Base-by-base conservation (phyloP, 2,329 filamentous ascomycete genomes). In the Diaporthe aspalathi region DNA sequence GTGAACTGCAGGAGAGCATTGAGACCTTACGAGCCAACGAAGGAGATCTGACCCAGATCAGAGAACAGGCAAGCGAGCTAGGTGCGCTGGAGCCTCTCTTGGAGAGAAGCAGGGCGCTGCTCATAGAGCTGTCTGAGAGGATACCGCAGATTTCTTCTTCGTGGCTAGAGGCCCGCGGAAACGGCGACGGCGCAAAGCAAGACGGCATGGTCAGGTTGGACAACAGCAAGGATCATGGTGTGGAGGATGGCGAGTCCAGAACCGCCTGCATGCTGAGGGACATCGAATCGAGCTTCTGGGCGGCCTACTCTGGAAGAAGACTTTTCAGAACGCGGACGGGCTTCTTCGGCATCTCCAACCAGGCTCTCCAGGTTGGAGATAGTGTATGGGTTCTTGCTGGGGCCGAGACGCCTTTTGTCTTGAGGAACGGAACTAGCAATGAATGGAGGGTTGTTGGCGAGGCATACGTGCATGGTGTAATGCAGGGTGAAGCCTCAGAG, bases 251-350 rank as follows among this genome's bases (percentile, higher is more conserved):
- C 38, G 56, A 40, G n/a, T n/a, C 27, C 3, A 16, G 24, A 17
- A 16, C 38, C 29, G 16, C 8, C 11, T 60, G 14, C 8, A 20
- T 45, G 22, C 9, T 60, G 4, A 45, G 56, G 24, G 56, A 60
- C 38, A 60, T 60, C 12, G 56, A 45, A 5, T 60, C 56, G n/a
- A 45, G 56, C 24, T 60, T 60, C 8, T 60, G 56, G 56, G 56
- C 38, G 7, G 56, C 56, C 16, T 60, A 45, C 27, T 60, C 56
- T 20, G 56, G 56, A 17, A 60, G 56, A 45, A 60, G 38, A 4
- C 22, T 60, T 3, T 60, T 60, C 17, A 43, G 56, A 7, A 60
- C 38, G 8, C n/a, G 27, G 22, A 45, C 14, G 8, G 38, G 56
- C 3, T 60, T 29, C 22, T 60, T 60, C 43, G 56, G 56, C 16